Evolutionary conservation across 2,329 filamentous ascomycete species (phyloP).

Genomic region (Huntiella moniliformis): DNA sequence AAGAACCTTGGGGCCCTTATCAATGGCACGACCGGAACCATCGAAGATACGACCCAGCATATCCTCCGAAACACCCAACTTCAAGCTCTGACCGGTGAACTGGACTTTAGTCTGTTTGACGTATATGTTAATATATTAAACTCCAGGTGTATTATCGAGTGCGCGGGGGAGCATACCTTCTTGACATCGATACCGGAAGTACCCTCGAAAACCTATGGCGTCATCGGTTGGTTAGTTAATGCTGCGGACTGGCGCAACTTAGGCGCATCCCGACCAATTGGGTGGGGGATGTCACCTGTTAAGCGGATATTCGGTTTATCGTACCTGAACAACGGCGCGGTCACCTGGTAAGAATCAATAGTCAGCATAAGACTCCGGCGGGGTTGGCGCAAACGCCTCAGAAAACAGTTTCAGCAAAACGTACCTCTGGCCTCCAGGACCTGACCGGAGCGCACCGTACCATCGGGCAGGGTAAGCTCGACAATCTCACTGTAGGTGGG

Average conservation of each 20-base stretch:
- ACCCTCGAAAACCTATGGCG: constrained; percentile 79
- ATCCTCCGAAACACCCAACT: constrained; percentile 97
- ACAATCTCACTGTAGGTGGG: constrained; percentile 97
- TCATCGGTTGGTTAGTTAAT: background rate
- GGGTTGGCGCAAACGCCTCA: background rate
- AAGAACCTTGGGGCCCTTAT: constrained; percentile 95
- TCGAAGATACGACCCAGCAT: constrained; percentile 99
- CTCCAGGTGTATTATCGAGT: background rate
- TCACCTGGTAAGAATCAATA: constrained; percentile 38
- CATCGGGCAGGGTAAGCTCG: constrained; percentile 85
- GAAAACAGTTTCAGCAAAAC: constrained; percentile 9
- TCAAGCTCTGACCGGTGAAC: constrained; percentile 91
- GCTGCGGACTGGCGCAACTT: background rate
- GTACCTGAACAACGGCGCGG: constrained; percentile 86
- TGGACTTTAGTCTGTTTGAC: constrained; percentile 69
- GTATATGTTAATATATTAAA: constrained; percentile 15
- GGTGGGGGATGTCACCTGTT: no score
- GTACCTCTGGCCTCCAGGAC: constrained; percentile 93
- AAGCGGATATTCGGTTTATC: constrained; percentile 6
- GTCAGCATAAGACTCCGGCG: constrained; percentile 8
- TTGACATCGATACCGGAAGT: constrained; percentile 96
- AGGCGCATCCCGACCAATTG: background rate
- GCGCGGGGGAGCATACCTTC: constrained; percentile 44
- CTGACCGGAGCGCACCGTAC: constrained; percentile 80
- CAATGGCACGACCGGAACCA: constrained; percentile 91